These are phyloP conservation scores for Colletotrichum viniferum DNA, from an alignment of 2,329 filamentous ascomycete genomes.

Conservation along the genomic window DNA sequence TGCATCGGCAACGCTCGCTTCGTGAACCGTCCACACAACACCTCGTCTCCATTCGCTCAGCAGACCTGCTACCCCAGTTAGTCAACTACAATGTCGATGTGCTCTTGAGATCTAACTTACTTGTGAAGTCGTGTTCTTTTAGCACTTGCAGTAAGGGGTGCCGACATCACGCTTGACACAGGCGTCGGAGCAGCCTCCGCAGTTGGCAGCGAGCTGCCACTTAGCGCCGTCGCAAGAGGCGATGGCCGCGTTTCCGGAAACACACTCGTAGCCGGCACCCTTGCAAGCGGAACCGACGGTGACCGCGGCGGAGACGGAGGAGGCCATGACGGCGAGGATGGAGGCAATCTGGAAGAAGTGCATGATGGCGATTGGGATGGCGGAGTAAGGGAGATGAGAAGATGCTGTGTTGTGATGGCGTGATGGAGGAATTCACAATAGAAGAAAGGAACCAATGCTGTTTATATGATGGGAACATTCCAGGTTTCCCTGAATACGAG, in stretches of 20 bases:
- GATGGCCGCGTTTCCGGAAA: not conserved
- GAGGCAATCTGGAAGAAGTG: not conserved
- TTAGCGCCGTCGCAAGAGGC: not conserved
- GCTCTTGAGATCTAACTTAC: not conserved
- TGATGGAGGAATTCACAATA: not conserved
- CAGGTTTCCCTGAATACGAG: not conserved
- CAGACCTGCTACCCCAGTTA: not conserved
- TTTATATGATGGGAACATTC: not conserved
- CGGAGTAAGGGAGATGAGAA: not conserved
- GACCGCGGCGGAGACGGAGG: not conserved
- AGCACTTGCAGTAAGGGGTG: not conserved
- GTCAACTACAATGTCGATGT: not conserved
- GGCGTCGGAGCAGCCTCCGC: not conserved
- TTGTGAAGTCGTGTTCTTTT: not conserved
- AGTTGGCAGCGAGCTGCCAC: not conserved
- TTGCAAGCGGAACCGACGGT: not conserved
- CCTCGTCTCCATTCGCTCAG: not conserved
- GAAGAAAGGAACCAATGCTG: not conserved
- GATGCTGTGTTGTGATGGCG: not conserved
- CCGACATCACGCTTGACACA: not conserved
- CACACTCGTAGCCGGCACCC: not conserved
- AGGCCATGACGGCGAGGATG: not conserved
- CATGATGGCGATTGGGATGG: not conserved
- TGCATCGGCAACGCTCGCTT: not conserved
- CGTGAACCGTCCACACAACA: not conserved